These are phyloP conservation scores for Torulaspora delbrueckii DNA, from an alignment of 805 yeast species.

Conservation along the genomic window DNA sequence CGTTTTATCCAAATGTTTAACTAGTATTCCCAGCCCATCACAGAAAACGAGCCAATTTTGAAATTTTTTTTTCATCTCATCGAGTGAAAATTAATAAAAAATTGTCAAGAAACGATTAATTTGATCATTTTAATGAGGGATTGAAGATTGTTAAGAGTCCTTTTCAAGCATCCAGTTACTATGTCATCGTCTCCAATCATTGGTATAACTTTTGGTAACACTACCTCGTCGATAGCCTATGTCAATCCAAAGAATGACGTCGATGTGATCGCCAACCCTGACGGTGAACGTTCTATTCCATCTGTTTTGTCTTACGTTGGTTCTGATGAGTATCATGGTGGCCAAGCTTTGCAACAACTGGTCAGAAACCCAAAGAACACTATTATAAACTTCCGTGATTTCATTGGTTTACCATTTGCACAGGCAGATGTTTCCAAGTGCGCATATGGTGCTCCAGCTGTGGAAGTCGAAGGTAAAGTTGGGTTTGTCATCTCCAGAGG, in stretches of 20 bases:
- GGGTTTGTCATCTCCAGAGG: constrained; percentile 56
- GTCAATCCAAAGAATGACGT: constrained; percentile 78
- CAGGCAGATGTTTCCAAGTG: constrained; percentile 65
- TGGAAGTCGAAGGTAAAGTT: constrained; percentile 50
- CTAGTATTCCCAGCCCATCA: neutral
- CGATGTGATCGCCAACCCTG: constrained; percentile 97
- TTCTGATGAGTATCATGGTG: constrained; percentile 94
- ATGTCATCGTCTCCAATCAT: constrained; percentile 52
- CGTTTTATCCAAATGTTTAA: neutral
- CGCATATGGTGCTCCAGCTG: constrained; percentile 46
- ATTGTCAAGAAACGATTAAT: neutral
- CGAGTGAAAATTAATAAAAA: neutral
- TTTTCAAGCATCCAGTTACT: neutral
- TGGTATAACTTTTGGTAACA: constrained; percentile 96
- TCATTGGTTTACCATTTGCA: constrained; percentile 68
- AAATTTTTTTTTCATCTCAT: constrained; percentile 12
- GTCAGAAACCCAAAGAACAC: constrained; percentile 87
- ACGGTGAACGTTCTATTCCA: constrained; percentile 96
- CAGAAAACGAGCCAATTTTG: constrained; percentile 1
- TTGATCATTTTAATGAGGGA: neutral
- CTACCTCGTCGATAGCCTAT: constrained; percentile 90
- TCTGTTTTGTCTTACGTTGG: constrained; percentile 89
- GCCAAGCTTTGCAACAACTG: constrained; percentile 89
- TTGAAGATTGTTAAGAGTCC: constrained; percentile 1
- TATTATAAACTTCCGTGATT: constrained; percentile 88